These are phyloP conservation scores for Ascochyta clinopodiicola DNA, from an alignment of 2,329 filamentous ascomycete species.

Conservation along the genomic window DNA sequence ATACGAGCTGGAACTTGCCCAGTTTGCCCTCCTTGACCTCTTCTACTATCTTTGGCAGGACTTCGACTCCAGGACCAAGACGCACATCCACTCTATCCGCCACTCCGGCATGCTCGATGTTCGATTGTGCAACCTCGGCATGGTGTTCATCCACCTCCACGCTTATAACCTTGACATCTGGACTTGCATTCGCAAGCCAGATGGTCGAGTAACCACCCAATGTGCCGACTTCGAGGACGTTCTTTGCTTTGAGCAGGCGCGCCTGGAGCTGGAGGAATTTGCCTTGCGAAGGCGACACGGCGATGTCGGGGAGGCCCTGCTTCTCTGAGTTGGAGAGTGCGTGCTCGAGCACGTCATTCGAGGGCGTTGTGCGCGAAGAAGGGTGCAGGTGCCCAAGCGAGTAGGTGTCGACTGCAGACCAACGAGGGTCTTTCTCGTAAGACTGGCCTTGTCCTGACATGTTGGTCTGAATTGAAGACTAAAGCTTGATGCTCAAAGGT, in stretches of 20 bases:
- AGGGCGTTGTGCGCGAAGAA: slow-evolving; percentile 28
- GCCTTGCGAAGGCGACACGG: slow-evolving; percentile 43
- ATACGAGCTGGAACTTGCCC: slow-evolving; percentile 57
- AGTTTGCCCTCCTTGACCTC: slow-evolving; percentile 51
- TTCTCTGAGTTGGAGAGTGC: slow-evolving; percentile 29
- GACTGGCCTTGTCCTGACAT: slow-evolving; percentile 28
- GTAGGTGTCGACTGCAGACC: slow-evolving; percentile 51
- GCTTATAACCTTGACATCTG: slow-evolving; percentile 54
- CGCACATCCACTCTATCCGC: slow-evolving; percentile 54
- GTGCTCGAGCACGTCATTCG: slow-evolving; percentile 33
- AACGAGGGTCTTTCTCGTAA: slow-evolving; percentile 43
- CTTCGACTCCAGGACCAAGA: slow-evolving; percentile 54
- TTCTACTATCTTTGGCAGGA: slow-evolving; percentile 49
- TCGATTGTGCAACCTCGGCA: slow-evolving; percentile 56
- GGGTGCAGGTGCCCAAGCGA: slow-evolving; percentile 45
- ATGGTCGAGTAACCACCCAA: slow-evolving; percentile 62
- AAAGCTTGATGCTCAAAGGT: neutral
- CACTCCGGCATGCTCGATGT: slow-evolving; percentile 51
- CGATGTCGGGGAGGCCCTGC: slow-evolving; percentile 44
- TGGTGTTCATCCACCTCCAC: slow-evolving; percentile 59
- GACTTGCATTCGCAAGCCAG: slow-evolving; percentile 56
- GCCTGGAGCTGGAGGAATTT: slow-evolving; percentile 46
- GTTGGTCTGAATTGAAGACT: neutral
- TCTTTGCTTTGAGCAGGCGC: slow-evolving; percentile 34
- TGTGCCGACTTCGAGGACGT: slow-evolving; percentile 61